phyloP scores from a whole-genome alignment of 2,329 filamentous ascomycete genomes.

The Simplicillium aogashimaense region DNA sequence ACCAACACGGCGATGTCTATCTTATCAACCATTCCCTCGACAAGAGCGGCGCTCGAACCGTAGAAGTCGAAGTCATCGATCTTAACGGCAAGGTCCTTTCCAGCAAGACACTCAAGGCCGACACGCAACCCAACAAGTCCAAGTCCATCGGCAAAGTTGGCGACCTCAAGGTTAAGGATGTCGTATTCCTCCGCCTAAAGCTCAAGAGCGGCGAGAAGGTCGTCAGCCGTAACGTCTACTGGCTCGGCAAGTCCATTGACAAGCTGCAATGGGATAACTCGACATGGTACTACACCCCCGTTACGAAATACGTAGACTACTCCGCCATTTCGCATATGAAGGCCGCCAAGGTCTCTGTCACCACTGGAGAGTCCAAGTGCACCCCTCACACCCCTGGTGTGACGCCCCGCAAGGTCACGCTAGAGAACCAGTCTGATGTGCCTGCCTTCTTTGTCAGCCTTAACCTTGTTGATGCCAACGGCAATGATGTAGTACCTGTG shows the following conservation, averaged over 20 bases:
- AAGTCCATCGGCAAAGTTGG: conserved; percentile 17
- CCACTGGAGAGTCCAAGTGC: conserved; percentile 3
- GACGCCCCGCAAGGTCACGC: conserved; percentile 16
- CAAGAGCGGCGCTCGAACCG: conserved; percentile 23
- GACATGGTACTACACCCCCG: conserved; percentile 50
- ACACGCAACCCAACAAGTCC: conserved; percentile 33
- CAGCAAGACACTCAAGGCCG: conserved; percentile 16
- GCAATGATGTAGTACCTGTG: conserved; percentile 37
- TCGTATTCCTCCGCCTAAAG: conserved; percentile 40
- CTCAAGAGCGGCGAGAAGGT: conserved; percentile 24
- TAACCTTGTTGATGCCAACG: conserved; percentile 32
- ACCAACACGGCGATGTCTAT: conserved; percentile 32
- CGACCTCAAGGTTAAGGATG: conserved; percentile 22
- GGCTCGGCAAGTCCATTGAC: conserved; percentile 38
- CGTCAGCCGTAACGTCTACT: conserved; percentile 51
- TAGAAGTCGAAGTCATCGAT: conserved; percentile 40
- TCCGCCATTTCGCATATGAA: conserved; percentile 30
- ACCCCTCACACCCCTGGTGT: conserved; percentile 9
- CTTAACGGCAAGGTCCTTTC: conserved; percentile 32
- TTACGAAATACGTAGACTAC: conserved; percentile 38
- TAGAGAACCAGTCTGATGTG: conserved; percentile 40
- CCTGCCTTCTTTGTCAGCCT: conserved; percentile 50
- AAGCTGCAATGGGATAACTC: conserved; percentile 44
- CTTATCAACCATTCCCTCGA: conserved; percentile 44
- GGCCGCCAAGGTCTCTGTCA: conserved; percentile 24